These are phyloP conservation scores for Talaromyces ruber DNA, from an alignment of 495 filamentous ascomycete genomes.

Conservation along the genomic window DNA sequence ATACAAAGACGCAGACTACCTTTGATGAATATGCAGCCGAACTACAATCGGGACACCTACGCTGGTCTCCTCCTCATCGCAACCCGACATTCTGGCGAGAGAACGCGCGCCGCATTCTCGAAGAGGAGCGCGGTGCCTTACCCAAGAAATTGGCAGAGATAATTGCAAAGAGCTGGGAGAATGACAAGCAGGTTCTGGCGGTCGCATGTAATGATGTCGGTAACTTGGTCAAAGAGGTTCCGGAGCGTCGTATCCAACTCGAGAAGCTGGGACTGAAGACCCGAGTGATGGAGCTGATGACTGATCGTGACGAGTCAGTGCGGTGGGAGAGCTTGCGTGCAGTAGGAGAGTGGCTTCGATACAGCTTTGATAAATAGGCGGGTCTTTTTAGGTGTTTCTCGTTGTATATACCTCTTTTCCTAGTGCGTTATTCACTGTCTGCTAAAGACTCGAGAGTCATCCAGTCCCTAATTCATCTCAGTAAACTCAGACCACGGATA, in stretches of 20 bases:
- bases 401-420: conserved; percentile 4
- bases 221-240: conserved; percentile 79
- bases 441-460: background rate
- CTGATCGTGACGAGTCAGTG: conserved; percentile 77
- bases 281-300: conserved; percentile 94
- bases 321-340: conserved; percentile 93
- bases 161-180: conserved; percentile 75
- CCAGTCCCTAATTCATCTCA: too few species aligned
- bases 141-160: conserved; percentile 82
- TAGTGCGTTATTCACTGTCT: background rate
- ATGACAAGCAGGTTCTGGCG: conserved; percentile 90
- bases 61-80: conserved; percentile 93
- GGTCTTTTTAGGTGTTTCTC: background rate
- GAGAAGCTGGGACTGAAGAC: conserved; percentile 89
- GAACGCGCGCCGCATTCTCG: conserved; percentile 87
- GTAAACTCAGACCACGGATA: too few species aligned
- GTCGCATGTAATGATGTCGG: conserved; percentile 95
- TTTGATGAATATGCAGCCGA: conserved; percentile 94
- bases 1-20: conserved; percentile 92
- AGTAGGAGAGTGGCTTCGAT: conserved; percentile 88
- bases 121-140: conserved; percentile 69
- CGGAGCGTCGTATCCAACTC: conserved; percentile 71
- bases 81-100: conserved; percentile 88
- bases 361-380: conserved; percentile 59
- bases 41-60: conserved; percentile 77